A percentile compares a stretch with the other conserved stretches of the same genome.
Conservation (phyloP, 2,329 filamentous ascomycete genomes). For the Aspergillus transmontanensis region DNA sequence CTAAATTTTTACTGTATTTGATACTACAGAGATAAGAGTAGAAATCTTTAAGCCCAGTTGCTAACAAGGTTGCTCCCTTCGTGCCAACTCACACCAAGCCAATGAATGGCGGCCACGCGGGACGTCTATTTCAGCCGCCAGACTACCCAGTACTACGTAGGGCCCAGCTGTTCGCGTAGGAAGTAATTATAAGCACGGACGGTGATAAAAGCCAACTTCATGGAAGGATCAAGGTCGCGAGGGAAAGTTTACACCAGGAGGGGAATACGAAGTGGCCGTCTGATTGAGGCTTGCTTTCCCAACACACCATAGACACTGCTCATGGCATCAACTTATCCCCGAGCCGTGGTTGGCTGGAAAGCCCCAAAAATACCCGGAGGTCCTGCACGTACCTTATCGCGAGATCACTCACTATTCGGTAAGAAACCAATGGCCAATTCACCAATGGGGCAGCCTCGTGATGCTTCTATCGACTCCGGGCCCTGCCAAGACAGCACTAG, state of each 20-base stretch:
- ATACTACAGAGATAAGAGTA: neutral
- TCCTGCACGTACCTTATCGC: neutral
- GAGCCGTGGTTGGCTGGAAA: neutral
- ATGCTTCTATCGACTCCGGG: neutral
- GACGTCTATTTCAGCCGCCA: neutral
- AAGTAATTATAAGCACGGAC: neutral
- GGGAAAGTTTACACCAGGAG: neutral
- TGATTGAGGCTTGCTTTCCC: neutral
- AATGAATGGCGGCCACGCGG: neutral
- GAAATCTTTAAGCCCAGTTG: neutral
- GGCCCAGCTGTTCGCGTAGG: neutral
- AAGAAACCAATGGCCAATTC: neutral
- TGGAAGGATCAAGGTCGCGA: neutral
- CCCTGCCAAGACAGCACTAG: slow-evolving; percentile 1
- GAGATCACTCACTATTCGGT: neutral
- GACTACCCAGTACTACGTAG: neutral
- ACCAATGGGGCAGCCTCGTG: too few species aligned
- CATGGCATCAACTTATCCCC: neutral
- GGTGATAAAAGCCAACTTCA: neutral
- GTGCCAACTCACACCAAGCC: neutral
- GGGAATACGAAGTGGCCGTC: neutral
- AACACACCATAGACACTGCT: neutral
- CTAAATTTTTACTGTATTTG: too few species aligned
- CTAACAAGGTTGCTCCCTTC: neutral
- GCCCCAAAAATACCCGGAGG: neutral